Conservation (phyloP, 208 protist genomes). For the Trypanosoma avium region DNA sequence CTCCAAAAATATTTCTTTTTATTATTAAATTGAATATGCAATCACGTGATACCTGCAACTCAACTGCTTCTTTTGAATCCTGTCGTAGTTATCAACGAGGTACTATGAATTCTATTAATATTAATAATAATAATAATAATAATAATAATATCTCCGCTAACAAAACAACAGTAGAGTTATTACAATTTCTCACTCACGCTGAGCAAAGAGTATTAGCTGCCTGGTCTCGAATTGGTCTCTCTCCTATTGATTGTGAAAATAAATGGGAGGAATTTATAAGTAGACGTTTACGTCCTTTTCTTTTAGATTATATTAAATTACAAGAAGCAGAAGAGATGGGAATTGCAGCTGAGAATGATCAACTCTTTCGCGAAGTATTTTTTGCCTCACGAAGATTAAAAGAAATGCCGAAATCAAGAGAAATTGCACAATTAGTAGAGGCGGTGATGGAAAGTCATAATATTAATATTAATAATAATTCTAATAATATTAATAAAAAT, state of each 20-base stretch:
- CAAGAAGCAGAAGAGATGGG: conserved; percentile 50
- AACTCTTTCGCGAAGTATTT: conserved; percentile 50
- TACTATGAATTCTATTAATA: not conserved
- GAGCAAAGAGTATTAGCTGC: conserved; percentile 29
- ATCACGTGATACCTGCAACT: conserved; percentile 1
- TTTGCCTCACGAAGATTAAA: conserved; percentile 44
- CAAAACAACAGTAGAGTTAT: conserved; percentile 8
- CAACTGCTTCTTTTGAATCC: not conserved
- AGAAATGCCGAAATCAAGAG: conserved; percentile 33
- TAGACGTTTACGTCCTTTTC: conserved; percentile 37
- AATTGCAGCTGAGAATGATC: conserved; percentile 49
- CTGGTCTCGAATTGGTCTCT: conserved; percentile 53
- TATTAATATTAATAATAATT: too few species aligned
- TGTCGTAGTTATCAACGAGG: not conserved
- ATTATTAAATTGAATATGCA: not conserved
- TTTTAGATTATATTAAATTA: conserved; percentile 42
- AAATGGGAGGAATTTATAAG: conserved; percentile 46
- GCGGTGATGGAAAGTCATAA: conserved; percentile 19
- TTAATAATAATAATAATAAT: not conserved
- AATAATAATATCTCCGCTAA: not conserved
- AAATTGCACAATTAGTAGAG: conserved; percentile 36
- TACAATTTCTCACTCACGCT: conserved; percentile 13
- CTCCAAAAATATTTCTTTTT: not conserved
- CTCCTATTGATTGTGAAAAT: conserved; percentile 32
- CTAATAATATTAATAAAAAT: too few species aligned